Evolutionary conservation across 441 rosid genomes (phyloP).

Genomic region (Adansonia gregorii): DNA sequence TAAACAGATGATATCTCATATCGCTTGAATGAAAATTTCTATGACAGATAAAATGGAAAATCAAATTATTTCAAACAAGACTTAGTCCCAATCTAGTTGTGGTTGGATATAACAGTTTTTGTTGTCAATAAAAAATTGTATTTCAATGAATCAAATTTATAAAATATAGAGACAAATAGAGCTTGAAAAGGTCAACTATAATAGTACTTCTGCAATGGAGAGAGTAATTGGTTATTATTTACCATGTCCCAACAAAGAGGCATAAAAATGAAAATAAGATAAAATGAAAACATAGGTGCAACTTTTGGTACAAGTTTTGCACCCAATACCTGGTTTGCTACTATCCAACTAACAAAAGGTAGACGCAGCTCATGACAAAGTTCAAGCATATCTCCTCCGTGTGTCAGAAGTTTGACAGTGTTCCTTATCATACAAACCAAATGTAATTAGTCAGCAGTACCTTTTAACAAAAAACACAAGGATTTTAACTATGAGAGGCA

Average conservation of each 20-base stretch:
- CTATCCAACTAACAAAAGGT: constrained; percentile 81
- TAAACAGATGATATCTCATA: constrained; percentile 85
- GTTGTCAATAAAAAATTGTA: background rate
- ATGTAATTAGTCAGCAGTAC: constrained; percentile 36
- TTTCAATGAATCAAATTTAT: too few species aligned
- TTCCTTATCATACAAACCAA: constrained; percentile 55
- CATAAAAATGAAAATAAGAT: background rate
- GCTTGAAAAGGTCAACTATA: too few species aligned
- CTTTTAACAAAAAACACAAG: constrained; percentile 4
- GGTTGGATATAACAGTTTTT: too few species aligned
- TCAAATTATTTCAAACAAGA: constrained; percentile 19
- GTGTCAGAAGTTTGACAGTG: constrained; percentile 85
- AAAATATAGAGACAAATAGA: too few species aligned
- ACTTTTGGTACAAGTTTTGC: constrained; percentile 16
- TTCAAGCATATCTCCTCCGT: constrained; percentile 93
- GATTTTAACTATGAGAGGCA: constrained; percentile 26
- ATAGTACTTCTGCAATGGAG: too few species aligned
- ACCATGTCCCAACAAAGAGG: too few species aligned
- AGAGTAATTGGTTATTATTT: too few species aligned
- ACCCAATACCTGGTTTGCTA: constrained; percentile 65
- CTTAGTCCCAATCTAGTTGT: too few species aligned
- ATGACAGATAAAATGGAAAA: constrained; percentile 30
- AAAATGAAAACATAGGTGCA: constrained; percentile 9
- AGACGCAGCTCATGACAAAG: constrained; percentile 89
- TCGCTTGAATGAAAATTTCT: constrained; percentile 89